These are phyloP conservation scores for Magnolia changhungtana DNA, from an alignment of 164 flowering plant species.

Conservation along the genomic window DNA sequence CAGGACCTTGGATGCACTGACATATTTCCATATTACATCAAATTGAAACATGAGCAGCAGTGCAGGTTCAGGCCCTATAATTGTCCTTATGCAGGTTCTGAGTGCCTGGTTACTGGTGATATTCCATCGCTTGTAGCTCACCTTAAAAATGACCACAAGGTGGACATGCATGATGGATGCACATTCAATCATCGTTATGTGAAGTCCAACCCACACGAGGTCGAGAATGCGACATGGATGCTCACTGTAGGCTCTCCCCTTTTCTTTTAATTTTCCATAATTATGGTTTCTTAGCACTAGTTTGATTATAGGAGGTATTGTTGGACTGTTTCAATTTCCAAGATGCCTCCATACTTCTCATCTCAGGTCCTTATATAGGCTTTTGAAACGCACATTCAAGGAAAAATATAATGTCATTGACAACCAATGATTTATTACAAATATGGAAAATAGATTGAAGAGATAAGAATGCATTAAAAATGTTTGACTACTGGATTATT, in stretches of 20 bases:
- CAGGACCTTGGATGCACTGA: conserved; percentile 52
- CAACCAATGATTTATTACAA: too few species aligned
- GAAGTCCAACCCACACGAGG: conserved; percentile 55
- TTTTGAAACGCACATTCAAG: too few species aligned
- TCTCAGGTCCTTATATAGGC: too few species aligned
- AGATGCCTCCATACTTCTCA: too few species aligned
- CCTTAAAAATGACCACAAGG: conserved; percentile 66
- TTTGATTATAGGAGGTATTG: too few species aligned
- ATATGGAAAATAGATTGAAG: too few species aligned
- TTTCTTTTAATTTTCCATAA: neutral
- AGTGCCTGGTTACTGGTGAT: conserved; percentile 58
- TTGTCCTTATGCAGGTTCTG: conserved; percentile 79
- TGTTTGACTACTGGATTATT: too few species aligned
- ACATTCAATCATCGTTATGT: conserved; percentile 72
- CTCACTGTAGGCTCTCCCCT: conserved; percentile 43
- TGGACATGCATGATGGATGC: conserved; percentile 74
- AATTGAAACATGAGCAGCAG: conserved; percentile 57
- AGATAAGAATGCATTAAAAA: too few species aligned
- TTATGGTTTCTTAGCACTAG: neutral
- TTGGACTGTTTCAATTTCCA: too few species aligned
- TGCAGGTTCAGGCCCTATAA: conserved; percentile 59
- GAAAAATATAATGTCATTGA: too few species aligned
- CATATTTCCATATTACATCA: conserved; percentile 57
- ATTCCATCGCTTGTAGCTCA: conserved; percentile 53
- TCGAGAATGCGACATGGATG: conserved; percentile 78